Evolutionary conservation across 805 yeast species (phyloP), one percentile per base, ranked within the genome.

Genomic region (Starmerella potacharoeniae): DNA sequence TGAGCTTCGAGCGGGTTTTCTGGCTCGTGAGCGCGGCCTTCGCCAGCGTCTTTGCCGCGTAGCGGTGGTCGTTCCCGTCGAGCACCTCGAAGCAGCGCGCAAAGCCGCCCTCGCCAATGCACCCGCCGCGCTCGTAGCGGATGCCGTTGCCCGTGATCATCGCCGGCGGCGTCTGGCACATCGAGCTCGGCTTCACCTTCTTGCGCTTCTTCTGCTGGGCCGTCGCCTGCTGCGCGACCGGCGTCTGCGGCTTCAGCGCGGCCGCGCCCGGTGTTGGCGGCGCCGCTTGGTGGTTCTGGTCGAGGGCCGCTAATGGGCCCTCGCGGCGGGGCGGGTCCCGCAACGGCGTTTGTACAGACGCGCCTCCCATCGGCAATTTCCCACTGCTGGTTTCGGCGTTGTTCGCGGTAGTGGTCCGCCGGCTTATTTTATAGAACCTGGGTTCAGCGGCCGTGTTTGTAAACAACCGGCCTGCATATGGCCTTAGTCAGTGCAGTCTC

Each of bases 41-140:
- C 53, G 99, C 98, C 39, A 93, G 95, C 0, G 98, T 95, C 67
- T 93, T 93, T 35, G 98, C 98, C 17, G 98, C 99, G 70, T 76
- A 93, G 1, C 86, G 78, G 65, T 81, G 80, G 37, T 97, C 97
- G 28, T 65, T 60, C 58, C 88, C 84, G 71, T 90, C 96, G 67
- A 85, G 87, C 76, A 93, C 93, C 69, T 93, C 97, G 72, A 93
- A 93, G 68, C 99, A 93, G 66, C 97, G 81, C 16, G 98, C 99
- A 75, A 93, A 93, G 0, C 99, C 99, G 58, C 99, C 99, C 73
- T 91, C 97, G 39, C 98, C 98, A 37, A 93, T 75, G 64, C 89
- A 90, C 57, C 76, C 76, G 1, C 97, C 97, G 67, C 97, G 79
- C 60, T 85, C 87, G 70, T 86, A 93, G 63, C 89, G 95, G 66